Conservation (phyloP, 768 basidiomycete genomes). For the Artomyces pyxidatus region DNA sequence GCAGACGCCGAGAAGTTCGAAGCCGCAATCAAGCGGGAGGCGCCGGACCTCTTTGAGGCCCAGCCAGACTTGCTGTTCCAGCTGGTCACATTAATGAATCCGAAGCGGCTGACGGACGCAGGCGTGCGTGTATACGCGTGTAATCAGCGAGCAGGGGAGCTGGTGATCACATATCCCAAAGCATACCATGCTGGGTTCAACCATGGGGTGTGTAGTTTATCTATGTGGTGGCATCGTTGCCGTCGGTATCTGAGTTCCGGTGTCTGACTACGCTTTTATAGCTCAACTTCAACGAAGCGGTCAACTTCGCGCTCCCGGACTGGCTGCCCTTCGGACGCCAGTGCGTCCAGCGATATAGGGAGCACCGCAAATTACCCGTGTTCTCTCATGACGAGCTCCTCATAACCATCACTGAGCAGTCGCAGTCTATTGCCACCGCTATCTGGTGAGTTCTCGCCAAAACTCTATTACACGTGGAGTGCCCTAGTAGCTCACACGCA, state of each 20-base stretch:
- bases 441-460: constrained; percentile 60
- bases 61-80: constrained; percentile 97
- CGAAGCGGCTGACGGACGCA: constrained; percentile 73
- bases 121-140: constrained; percentile 90
- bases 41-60: constrained; percentile 95
- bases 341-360: constrained; percentile 84
- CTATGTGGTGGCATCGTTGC: constrained; percentile 4
- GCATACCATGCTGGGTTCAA: constrained; percentile 98
- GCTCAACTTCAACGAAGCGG: constrained; percentile 99
- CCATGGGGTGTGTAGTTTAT: constrained; percentile 68
- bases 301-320: constrained; percentile 95
- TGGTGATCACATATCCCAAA: constrained; percentile 96
- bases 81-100: constrained; percentile 96
- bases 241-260: constrained; percentile 5
- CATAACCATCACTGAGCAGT: constrained; percentile 96
- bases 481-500: constrained; percentile 5
- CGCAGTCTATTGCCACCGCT: constrained; percentile 85
- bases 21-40: constrained; percentile 88
- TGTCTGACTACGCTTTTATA: constrained; percentile 22
- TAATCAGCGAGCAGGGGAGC: constrained; percentile 96
- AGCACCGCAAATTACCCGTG: constrained; percentile 88
- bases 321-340: constrained; percentile 86
- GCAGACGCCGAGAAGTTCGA: constrained; percentile 94
- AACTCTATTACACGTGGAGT: neutral
- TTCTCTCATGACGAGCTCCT: constrained; percentile 98